Evolutionary conservation across 345 rosid species (phyloP).

Genomic region (Hypericum perforatum): DNA sequence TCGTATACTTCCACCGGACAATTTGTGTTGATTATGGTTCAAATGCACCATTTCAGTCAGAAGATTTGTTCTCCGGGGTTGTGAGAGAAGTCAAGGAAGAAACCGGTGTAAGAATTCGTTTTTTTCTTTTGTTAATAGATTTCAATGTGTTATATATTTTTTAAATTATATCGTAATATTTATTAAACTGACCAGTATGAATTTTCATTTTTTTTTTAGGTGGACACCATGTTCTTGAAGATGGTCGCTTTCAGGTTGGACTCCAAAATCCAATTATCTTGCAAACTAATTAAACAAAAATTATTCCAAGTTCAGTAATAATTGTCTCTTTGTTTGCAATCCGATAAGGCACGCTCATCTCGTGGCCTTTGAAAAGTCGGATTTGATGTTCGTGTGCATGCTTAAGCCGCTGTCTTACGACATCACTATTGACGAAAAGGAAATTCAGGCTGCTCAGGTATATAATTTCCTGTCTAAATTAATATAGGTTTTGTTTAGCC

Average conservation of each 20-base stretch:
- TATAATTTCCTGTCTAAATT: neutral
- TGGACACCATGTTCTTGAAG: constrained; percentile 32
- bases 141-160: neutral
- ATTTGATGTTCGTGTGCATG: constrained; percentile 38
- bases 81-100: constrained; percentile 55
- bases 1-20: neutral
- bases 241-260: constrained; percentile 42
- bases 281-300: neutral
- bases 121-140: neutral
- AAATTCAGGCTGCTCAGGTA: constrained; percentile 41
- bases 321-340: neutral
- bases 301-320: neutral
- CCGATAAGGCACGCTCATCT: constrained; percentile 34
- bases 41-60: constrained; percentile 22
- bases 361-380: constrained; percentile 41
- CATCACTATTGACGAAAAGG: constrained; percentile 31
- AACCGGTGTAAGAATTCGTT: constrained; percentile 30
- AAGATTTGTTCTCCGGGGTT: constrained; percentile 42
- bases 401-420: constrained; percentile 33
- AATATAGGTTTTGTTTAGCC: neutral
- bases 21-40: neutral
- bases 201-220: constrained; percentile 13
- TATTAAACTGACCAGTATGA: neutral
- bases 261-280: too few relatives aligned
- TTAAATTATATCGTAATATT: too few relatives aligned